Percentiles rank a stretch among this genome's conserved stretches.
These are phyloP conservation scores for Prunus yedoensis DNA, from an alignment of 331 rosid genomes.

Conservation along the genomic window DNA sequence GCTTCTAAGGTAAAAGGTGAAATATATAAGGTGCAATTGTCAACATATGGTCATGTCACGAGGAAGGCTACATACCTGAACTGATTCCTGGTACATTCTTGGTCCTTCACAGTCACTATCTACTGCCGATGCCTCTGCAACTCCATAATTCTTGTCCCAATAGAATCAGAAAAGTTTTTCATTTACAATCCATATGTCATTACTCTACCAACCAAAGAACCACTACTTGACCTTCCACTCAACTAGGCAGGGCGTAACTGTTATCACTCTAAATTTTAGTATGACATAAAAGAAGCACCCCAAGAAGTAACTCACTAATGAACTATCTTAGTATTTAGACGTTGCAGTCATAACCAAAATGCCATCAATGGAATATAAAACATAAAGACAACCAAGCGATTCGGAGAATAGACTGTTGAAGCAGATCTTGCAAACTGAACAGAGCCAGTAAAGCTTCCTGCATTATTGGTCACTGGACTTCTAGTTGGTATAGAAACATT, in stretches of 20 bases:
- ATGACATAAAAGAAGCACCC: slow-evolving; percentile 34
- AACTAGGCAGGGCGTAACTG: slow-evolving; percentile 34
- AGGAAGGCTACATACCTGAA: slow-evolving; percentile 46
- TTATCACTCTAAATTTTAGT: slow-evolving; percentile 27
- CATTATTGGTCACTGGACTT: slow-evolving; percentile 53
- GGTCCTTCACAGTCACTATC: slow-evolving; percentile 39
- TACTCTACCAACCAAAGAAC: slow-evolving; percentile 41
- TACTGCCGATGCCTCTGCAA: slow-evolving; percentile 36
- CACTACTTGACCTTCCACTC: slow-evolving; percentile 30
- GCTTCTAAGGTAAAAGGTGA: slow-evolving; percentile 10
- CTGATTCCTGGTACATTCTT: slow-evolving; percentile 23
- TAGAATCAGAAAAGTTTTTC: slow-evolving; percentile 28
- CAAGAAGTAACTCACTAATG: slow-evolving; percentile 36
- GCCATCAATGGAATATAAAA: slow-evolving; percentile 45
- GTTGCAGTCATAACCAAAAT: slow-evolving; percentile 33
- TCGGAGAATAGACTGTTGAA: slow-evolving; percentile 42
- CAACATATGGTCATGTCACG: slow-evolving; percentile 1
- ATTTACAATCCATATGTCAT: slow-evolving; percentile 33
- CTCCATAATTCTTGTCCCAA: slow-evolving; percentile 39
- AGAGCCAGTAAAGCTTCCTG: slow-evolving; percentile 83
- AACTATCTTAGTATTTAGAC: slow-evolving; percentile 24
- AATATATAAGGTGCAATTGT: slow-evolving; percentile 1
- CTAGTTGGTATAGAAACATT: slow-evolving; percentile 55
- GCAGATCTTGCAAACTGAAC: slow-evolving; percentile 81
- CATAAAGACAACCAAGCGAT: slow-evolving; percentile 32